Evolutionary conservation across 768 basidiomycete genomes (phyloP), one percentile per base, ranked within the genome.

Genomic region (Kwoniella bestiolae): DNA sequence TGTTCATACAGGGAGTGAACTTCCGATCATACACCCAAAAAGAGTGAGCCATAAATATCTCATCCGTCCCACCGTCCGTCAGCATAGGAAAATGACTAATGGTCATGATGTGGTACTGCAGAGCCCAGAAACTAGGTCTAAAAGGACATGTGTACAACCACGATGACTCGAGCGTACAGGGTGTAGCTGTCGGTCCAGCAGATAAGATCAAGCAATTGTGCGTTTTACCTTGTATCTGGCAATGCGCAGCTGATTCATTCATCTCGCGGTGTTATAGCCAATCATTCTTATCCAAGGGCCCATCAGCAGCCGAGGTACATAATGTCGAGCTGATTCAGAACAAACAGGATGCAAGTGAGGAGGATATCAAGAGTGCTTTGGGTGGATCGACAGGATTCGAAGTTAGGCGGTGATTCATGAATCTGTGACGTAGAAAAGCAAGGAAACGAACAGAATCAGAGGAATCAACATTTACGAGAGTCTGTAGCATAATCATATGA

Each of bases 121-220:
- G 73, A 63, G 79, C 72, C 1, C 59, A 65, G 8, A 69, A 70
- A 18, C 68, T 80, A 2, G 71, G 72, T 12, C 51, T 80, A 23
- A 63, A 62, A 35, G 79, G 79, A 50, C 76, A 76, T 75, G 73
- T 72, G 21, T 66, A 71, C 31, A 80, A 80, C 66, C 71, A 75
- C 25, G 72, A 75, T 18, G 79, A 80, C 57, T 58, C 61, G 7
- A 71, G 67, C 32, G 79, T 80, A 18, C 73, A 80, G 47, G 79
- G 79, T 3, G 69, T 76, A 2, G 79, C 74, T 16, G 66, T 74
- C 3, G 79, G 76, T 5, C 50, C 66, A 18, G 38, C 45, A 25
- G 72, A 74, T 5, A 70, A 74, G 29, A 49, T 80, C 47, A 35
- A 72, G 18, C 59, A 67, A 28, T 80, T 80, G 79, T 79, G n/a